Conservation (phyloP, 2,329 filamentous ascomycete species). For the Erysiphe pulchra region DNA sequence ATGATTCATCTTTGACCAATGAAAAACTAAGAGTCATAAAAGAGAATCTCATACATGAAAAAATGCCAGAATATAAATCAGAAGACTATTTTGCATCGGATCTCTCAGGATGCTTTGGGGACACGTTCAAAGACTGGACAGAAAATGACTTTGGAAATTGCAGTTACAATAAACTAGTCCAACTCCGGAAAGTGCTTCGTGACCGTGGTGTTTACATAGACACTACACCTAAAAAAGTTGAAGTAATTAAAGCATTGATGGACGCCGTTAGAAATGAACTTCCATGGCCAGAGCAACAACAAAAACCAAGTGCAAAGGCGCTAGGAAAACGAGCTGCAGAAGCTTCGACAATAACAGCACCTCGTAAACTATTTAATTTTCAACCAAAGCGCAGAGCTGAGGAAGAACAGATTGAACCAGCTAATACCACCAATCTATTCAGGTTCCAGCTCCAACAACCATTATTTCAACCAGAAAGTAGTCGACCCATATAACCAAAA, state of each 20-base stretch:
- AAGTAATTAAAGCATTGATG: background rate
- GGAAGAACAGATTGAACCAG: background rate
- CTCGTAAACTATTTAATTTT: background rate
- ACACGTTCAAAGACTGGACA: background rate
- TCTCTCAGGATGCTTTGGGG: background rate
- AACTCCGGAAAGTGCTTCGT: background rate
- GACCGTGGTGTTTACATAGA: background rate
- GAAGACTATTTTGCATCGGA: background rate
- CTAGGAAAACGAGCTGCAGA: background rate
- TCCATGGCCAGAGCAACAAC: background rate
- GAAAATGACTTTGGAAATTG: background rate
- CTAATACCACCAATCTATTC: background rate
- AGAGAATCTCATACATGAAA: background rate
- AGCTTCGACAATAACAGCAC: background rate
- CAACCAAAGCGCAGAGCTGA: background rate
- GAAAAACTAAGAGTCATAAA: background rate
- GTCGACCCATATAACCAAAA: background rate
- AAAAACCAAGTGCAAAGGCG: background rate
- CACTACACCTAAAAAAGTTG: background rate
- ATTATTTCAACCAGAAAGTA: conserved; percentile 11
- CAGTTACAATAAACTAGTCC: background rate
- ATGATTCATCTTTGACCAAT: background rate
- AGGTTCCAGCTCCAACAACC: background rate
- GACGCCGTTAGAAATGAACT: background rate
- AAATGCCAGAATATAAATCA: background rate